phyloP scores from a whole-genome alignment of 2,329 filamentous ascomycete genomes.

The Phaeosphaeria sp. region DNA sequence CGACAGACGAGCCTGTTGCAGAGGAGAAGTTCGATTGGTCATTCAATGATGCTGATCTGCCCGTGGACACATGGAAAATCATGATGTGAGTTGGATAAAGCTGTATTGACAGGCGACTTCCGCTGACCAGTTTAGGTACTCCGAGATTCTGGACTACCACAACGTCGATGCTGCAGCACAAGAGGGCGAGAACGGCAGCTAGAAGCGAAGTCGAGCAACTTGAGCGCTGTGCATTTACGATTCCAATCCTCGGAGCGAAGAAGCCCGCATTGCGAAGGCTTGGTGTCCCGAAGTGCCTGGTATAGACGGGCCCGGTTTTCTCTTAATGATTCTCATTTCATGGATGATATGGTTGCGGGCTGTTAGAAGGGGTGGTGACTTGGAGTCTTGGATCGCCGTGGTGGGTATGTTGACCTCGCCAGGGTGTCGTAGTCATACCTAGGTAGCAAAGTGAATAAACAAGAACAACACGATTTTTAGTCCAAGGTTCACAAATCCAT shows the following conservation, averaged over 20 bases:
- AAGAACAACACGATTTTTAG: background rate
- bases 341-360: conserved; percentile 15
- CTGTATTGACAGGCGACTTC: background rate
- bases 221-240: conserved; percentile 17
- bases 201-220: conserved; percentile 17
- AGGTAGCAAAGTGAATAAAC: conserved; percentile 20
- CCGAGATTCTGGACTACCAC: conserved; percentile 97
- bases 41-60: conserved; percentile 96
- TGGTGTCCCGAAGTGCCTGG: conserved; percentile 20
- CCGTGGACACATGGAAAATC: conserved; percentile 99
- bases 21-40: conserved; percentile 99
- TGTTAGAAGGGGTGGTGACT: conserved; percentile 24
- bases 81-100: conserved; percentile 79
- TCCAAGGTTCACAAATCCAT: background rate
- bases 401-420: conserved; percentile 14
- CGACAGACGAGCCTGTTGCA: conserved; percentile 91
- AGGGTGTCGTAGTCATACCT: conserved; percentile 13
- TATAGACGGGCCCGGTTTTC: conserved; percentile 23
- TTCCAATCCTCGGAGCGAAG: conserved; percentile 18
- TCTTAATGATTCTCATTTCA: conserved; percentile 23
- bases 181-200: conserved; percentile 44
- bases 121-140: conserved; percentile 72
- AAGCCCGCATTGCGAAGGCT: conserved; percentile 15
- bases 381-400: conserved; percentile 19
- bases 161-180: conserved; percentile 77